These are phyloP conservation scores for Allium sativum DNA, from an alignment of 106 monocot genomes.

Conservation along the genomic window DNA sequence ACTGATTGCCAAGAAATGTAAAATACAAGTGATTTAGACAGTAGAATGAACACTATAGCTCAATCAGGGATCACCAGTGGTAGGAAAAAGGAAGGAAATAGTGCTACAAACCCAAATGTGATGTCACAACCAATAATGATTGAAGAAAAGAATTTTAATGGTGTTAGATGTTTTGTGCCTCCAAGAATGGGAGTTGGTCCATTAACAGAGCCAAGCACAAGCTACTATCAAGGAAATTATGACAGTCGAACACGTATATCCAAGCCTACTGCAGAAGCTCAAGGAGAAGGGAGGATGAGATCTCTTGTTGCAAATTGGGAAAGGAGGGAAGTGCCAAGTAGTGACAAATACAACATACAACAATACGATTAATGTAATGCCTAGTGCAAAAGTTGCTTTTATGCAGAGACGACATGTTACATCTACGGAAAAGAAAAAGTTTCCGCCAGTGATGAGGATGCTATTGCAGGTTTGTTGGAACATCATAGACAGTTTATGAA, in stretches of 20 bases:
- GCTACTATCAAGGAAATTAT: slow-evolving; percentile 43
- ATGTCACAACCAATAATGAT: slow-evolving; percentile 24
- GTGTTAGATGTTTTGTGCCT: slow-evolving; percentile 17
- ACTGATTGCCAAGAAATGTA: slow-evolving; percentile 28
- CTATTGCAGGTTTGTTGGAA: slow-evolving; percentile 59
- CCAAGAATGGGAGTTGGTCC: slow-evolving; percentile 25
- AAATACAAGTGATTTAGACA: slow-evolving; percentile 37
- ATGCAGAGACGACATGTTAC: slow-evolving; percentile 34
- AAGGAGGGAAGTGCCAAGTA: slow-evolving; percentile 33
- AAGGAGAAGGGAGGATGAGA: slow-evolving; percentile 57
- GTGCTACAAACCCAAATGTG: slow-evolving; percentile 24
- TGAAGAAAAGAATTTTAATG: slow-evolving; percentile 31
- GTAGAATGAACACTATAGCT: slow-evolving; percentile 8
- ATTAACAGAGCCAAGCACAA: slow-evolving; percentile 33
- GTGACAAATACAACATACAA: slow-evolving; percentile 30
- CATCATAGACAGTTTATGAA: slow-evolving; percentile 72
- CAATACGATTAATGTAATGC: slow-evolving; percentile 16
- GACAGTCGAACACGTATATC: slow-evolving; percentile 40
- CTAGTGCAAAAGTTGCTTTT: background rate
- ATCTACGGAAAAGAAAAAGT: slow-evolving; percentile 33
- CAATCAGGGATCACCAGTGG: slow-evolving; percentile 18
- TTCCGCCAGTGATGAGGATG: slow-evolving; percentile 64
- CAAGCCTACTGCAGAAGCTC: slow-evolving; percentile 40
- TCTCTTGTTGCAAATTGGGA: slow-evolving; percentile 55
- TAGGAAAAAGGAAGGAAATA: slow-evolving; percentile 6